A percentile compares a stretch with the other conserved stretches of the same genome.
phyloP scores from a whole-genome alignment of 2,329 filamentous ascomycete species.

The Aspergillus cejpii region DNA sequence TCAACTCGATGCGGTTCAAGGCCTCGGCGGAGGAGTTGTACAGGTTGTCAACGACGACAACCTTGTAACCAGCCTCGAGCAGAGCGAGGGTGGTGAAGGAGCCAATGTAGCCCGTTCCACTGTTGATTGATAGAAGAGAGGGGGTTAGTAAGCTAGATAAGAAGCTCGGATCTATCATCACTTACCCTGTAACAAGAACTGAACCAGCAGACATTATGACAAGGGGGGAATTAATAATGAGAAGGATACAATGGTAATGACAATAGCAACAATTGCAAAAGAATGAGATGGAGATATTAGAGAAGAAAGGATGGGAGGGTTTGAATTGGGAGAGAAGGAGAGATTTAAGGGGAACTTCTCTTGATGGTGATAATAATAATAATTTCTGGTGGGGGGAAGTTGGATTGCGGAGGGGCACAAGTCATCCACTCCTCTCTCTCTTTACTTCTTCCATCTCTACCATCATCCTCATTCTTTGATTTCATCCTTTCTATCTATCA shows the following conservation, averaged over 20 bases:
- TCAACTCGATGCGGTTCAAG: conserved; percentile 89
- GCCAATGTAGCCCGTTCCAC: conserved; percentile 98
- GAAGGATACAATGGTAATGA: neutral
- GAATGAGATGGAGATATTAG: conserved; percentile 3
- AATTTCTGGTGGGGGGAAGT: conserved; percentile 1
- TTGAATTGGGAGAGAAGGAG: neutral
- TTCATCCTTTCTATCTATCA: too few species aligned
- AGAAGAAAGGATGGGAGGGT: neutral
- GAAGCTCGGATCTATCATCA: conserved; percentile 22
- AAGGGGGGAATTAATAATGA: neutral
- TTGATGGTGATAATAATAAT: too few species aligned
- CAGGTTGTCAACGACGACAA: conserved; percentile 91
- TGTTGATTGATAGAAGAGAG: conserved; percentile 35
- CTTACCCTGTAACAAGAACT: conserved; percentile 87
- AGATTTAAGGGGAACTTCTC: conserved; percentile 7
- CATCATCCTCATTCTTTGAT: too few species aligned
- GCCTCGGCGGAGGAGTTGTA: conserved; percentile 94
- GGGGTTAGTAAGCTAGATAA: conserved; percentile 22
- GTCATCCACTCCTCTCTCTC: neutral
- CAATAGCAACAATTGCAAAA: neutral
- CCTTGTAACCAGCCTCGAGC: conserved; percentile 89
- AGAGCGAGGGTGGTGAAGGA: conserved; percentile 92
- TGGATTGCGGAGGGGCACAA: too few species aligned
- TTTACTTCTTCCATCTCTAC: neutral
- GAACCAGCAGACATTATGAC: conserved; percentile 69